Percentiles rank a stretch among this genome's conserved stretches.
phyloP scores from a whole-genome alignment of 192 early-diverging fungal genomes.

The Rhizoclosmatium sp. region DNA sequence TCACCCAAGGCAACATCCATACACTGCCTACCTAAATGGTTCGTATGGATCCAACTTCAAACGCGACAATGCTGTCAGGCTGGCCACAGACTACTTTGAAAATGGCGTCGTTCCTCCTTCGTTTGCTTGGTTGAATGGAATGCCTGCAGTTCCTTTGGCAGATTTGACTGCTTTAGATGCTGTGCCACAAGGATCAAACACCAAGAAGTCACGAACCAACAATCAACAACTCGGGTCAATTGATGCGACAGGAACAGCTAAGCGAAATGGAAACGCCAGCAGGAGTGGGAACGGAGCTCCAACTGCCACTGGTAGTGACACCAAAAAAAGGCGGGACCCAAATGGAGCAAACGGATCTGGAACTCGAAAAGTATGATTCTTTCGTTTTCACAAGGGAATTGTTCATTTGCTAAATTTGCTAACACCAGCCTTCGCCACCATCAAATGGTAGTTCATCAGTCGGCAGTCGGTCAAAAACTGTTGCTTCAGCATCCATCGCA shows the following conservation, averaged over 20 bases:
- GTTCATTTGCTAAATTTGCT: background rate
- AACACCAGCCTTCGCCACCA: background rate
- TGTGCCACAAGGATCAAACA: background rate
- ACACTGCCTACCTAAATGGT: conserved; percentile 56
- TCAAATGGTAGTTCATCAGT: background rate
- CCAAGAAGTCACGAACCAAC: too few species aligned
- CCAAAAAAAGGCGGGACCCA: too few species aligned
- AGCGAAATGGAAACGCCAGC: too few species aligned
- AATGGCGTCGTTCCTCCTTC: conserved; percentile 48
- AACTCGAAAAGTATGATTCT: too few species aligned
- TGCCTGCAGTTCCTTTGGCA: background rate
- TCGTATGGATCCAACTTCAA: conserved; percentile 50
- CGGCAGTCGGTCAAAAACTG: background rate
- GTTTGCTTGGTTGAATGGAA: conserved; percentile 55
- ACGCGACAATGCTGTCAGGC: conserved; percentile 57
- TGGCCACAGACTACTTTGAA: conserved; percentile 60
- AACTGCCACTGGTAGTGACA: too few species aligned
- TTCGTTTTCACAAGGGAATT: background rate
- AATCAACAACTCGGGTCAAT: too few species aligned
- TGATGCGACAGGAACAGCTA: too few species aligned
- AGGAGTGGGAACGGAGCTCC: too few species aligned
- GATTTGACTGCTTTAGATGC: background rate
- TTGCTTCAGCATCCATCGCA: background rate
- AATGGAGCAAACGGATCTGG: too few species aligned
- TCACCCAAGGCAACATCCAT: conserved; percentile 48